Conservation (phyloP, 331 rosid species). For the Telfairia occidentalis region DNA sequence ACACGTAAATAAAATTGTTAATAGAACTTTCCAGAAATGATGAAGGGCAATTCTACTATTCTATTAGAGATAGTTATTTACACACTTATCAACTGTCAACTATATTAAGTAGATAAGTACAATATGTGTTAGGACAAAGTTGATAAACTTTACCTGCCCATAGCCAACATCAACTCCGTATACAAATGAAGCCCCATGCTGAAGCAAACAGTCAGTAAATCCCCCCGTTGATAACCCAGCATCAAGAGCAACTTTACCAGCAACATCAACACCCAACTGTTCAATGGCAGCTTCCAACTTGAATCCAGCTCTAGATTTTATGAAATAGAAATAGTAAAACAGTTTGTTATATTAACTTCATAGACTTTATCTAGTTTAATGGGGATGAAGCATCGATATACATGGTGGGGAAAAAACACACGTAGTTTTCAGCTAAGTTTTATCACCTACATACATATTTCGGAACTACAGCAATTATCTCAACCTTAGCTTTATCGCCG, state of each 20-base stretch:
- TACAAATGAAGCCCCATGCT: conserved; percentile 78
- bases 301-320: conserved; percentile 61
- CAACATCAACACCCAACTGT: conserved; percentile 56
- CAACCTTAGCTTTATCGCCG: conserved; percentile 61
- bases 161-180: conserved; percentile 94
- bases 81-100: neutral
- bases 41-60: neutral
- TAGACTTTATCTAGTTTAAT: conserved; percentile 1
- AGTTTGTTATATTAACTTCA: conserved; percentile 10
- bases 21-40: neutral
- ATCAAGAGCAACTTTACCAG: conserved; percentile 85
- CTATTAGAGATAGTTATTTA: neutral
- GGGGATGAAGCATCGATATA: neutral
- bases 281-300: conserved; percentile 94
- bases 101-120: neutral
- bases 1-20: neutral
- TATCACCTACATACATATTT: conserved; percentile 99
- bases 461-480: conserved; percentile 79
- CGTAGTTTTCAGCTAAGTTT: conserved; percentile 23
- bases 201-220: conserved; percentile 90
- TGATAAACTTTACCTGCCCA: conserved; percentile 58
- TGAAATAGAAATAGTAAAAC: neutral
- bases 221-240: conserved; percentile 96
- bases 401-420: conserved; percentile 10
- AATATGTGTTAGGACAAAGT: neutral